Conservation (phyloP, 129 eudicot genomes). For the Ambrosia trifida region DNA sequence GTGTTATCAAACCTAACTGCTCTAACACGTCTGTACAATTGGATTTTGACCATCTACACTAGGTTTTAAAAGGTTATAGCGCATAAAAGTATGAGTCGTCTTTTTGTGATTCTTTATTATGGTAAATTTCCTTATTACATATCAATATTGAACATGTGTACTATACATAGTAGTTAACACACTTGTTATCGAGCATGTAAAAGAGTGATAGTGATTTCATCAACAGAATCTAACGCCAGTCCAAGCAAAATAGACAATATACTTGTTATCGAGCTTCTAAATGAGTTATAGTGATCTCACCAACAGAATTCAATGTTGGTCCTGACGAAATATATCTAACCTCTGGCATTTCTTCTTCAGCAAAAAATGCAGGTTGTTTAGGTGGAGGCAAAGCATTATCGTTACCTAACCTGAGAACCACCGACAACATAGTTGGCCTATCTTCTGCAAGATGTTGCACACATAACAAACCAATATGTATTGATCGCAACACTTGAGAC, state of each 20-base stretch:
- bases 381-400: constrained; percentile 18
- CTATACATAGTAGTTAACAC: no score
- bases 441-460: constrained; percentile 50
- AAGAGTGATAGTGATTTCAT: constrained; percentile 24
- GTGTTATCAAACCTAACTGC: no score
- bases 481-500: constrained; percentile 9
- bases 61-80: no score
- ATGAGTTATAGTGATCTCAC: constrained; percentile 23
- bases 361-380: constrained; percentile 29
- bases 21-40: no score
- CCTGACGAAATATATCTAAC: constrained; percentile 15
- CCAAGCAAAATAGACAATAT: constrained; percentile 9
- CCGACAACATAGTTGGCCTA: constrained; percentile 52
- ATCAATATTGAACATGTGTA: no score
- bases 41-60: no score
- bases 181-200: constrained; percentile 19
- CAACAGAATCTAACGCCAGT: constrained; percentile 12
- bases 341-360: neutral
- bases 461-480: constrained; percentile 33
- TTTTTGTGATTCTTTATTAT: no score
- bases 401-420: constrained; percentile 28
- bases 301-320: constrained; percentile 18
- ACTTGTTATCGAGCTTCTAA: constrained; percentile 20
- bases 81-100: no score
- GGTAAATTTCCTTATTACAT: no score